Base-by-base conservation (phyloP, 352 stramenopile genomes). In the Pythium folliculosum region DNA sequence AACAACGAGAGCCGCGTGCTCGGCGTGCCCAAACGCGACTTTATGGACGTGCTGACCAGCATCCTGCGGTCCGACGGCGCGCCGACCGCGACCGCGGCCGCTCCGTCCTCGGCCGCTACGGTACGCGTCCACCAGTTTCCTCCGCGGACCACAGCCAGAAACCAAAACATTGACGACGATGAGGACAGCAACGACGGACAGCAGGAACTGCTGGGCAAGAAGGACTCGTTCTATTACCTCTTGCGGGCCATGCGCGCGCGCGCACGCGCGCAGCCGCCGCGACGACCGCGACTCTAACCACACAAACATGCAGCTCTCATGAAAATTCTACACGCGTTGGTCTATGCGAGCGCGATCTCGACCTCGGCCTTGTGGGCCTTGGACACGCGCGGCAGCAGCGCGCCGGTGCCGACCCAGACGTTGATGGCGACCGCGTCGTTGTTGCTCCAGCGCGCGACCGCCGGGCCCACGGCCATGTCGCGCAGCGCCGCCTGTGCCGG, bases 181-280 rank as follows among this genome's bases (percentile, higher is more conserved):
- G 38, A 65, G 2, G 23, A 19, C 4, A 70, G 63, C 25, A 70
- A 77, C 13, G 65, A 73, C 27, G 27, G 27, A 6, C 12, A 47
- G 40, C 60, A 80, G 8, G 51, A 75, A 60, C 30, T 88, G 19
- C 61, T 67, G 38, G 68, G 82, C 57, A 89, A 85, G 66, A 76
- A 73, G 71, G 81, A 94, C 57, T 94, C 86, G 32, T 92, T 94
- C 72, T 92, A 90, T 76, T 92, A 86, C 48, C 81, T 94, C 32
- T 71, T 91, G 58, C 65, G 69, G 23, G 72, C 70, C 44, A 89
- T 92, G 76, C 81, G 73, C 25, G 60, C 67, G 51, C 72, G 77
- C 0, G 58, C 77, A 5, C 54, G 52, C 40, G 35, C 4, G 16
- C 10, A 43, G 12, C 13, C 6, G 14, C 13, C 3, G 6, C 49